A percentile compares a stretch with the other conserved stretches of the same genome.
Conservation (phyloP, 2,329 filamentous ascomycete genomes). For the Chaetomium olivaceum region DNA sequence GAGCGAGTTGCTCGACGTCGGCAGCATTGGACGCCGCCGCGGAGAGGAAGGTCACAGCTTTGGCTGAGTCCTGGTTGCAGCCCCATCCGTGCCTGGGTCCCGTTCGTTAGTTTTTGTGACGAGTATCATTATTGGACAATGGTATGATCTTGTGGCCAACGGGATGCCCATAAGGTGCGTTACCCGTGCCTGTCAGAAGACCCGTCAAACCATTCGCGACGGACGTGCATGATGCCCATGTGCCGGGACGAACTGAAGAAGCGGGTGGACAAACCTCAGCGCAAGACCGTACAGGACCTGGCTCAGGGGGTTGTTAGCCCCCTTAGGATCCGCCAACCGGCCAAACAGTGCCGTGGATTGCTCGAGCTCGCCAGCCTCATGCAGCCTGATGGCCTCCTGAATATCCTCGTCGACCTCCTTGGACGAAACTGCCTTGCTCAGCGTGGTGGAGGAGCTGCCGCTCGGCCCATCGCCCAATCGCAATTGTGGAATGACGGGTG, state of each 20-base stretch:
- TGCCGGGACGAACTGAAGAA: not conserved
- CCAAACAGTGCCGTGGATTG: constrained; percentile 84
- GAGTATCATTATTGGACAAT: constrained; percentile 27
- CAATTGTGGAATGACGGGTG: constrained; percentile 36
- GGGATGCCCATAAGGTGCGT: constrained; percentile 24
- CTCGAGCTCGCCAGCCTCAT: constrained; percentile 79
- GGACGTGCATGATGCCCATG: constrained; percentile 15
- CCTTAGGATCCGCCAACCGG: constrained; percentile 76
- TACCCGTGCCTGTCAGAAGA: constrained; percentile 8
- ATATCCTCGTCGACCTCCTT: constrained; percentile 69
- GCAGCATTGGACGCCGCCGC: constrained; percentile 89
- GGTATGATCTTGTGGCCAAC: constrained; percentile 19
- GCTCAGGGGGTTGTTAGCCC: constrained; percentile 87
- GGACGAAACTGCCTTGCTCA: constrained; percentile 45
- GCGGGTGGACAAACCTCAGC: constrained; percentile 61
- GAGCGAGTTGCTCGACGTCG: constrained; percentile 78
- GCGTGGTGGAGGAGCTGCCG: constrained; percentile 28
- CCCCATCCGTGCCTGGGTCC: constrained; percentile 84
- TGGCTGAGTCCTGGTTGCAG: constrained; percentile 73
- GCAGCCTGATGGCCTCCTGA: constrained; percentile 91
- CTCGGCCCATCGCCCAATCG: constrained; percentile 34
- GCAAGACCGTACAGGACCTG: constrained; percentile 96
- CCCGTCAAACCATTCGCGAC: constrained; percentile 9
- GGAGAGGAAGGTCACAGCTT: constrained; percentile 87
- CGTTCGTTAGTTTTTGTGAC: constrained; percentile 41